Conservation (phyloP, 768 basidiomycete species). For the Panaeolus cyanescens region DNA sequence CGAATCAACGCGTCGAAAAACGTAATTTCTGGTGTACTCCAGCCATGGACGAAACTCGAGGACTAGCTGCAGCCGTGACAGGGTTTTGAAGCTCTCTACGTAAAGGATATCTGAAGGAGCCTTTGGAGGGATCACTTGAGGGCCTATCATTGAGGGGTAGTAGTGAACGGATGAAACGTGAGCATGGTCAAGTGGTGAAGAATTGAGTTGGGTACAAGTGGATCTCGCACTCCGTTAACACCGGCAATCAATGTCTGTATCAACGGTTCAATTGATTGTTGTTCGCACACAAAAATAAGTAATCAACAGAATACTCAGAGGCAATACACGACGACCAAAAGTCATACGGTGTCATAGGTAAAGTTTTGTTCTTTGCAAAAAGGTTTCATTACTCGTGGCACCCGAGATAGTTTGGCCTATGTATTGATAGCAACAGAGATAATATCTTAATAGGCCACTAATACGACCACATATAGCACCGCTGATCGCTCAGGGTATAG, state of each 20-base stretch:
- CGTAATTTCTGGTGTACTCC: constrained; percentile 25
- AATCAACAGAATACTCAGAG: not conserved
- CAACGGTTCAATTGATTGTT: not conserved
- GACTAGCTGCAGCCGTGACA: constrained; percentile 39
- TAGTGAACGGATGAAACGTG: not conserved
- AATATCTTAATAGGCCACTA: no score
- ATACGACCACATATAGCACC: no score
- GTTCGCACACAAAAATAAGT: not conserved
- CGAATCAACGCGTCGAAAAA: constrained; percentile 23
- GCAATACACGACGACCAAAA: not conserved
- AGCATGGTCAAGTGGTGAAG: not conserved
- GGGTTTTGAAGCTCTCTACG: constrained; percentile 34
- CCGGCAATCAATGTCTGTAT: constrained; percentile 1
- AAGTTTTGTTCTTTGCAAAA: no score
- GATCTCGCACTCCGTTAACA: not conserved
- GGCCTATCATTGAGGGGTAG: not conserved
- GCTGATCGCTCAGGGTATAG: no score
- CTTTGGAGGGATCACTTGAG: constrained; percentile 26
- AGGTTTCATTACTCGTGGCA: not conserved
- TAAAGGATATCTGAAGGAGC: constrained; percentile 38
- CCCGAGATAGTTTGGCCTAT: no score
- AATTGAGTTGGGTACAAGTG: not conserved
- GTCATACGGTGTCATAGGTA: no score
- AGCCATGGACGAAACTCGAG: constrained; percentile 39
- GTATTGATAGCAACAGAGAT: no score